Evolutionary conservation across 495 filamentous ascomycete species (phyloP).

Genomic region (Eremomyces bilateralis): DNA sequence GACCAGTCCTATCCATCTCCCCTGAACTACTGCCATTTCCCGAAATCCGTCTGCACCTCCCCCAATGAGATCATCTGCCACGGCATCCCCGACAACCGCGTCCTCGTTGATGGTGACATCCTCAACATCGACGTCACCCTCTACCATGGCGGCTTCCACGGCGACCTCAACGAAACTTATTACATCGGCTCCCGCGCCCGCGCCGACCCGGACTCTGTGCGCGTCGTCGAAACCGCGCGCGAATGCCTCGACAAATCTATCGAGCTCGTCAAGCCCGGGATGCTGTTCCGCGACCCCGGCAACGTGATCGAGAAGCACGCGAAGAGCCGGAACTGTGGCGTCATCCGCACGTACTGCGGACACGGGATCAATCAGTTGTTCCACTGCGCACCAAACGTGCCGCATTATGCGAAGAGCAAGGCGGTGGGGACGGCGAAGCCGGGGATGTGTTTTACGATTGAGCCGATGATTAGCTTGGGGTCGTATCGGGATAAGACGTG

Average conservation of each 20-base stretch:
- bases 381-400: slow-evolving; percentile 22
- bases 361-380: slow-evolving; percentile 24
- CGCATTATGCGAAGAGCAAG: slow-evolving; percentile 26
- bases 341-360: slow-evolving; percentile 23
- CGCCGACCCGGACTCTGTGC: slow-evolving; percentile 19
- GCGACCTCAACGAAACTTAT: slow-evolving; percentile 24
- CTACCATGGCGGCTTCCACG: slow-evolving; percentile 23
- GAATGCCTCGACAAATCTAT: slow-evolving; percentile 21
- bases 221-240: slow-evolving; percentile 20
- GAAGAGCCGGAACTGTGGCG: slow-evolving; percentile 17
- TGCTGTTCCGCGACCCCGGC: slow-evolving; percentile 21
- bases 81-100: slow-evolving; percentile 22
- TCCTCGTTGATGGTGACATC: slow-evolving; percentile 22
- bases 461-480: slow-evolving; percentile 24
- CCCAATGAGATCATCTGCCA: slow-evolving; percentile 75
- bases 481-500: slow-evolving; percentile 22
- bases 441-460: slow-evolving; percentile 24
- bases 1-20: slow-evolving; percentile 81
- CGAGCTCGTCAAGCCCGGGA: slow-evolving; percentile 22
- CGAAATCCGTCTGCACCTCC: slow-evolving; percentile 93
- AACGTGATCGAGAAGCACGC: slow-evolving; percentile 22
- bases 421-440: slow-evolving; percentile 22
- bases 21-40: slow-evolving; percentile 89
- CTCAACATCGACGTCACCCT: slow-evolving; percentile 24
- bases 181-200: slow-evolving; percentile 20